A percentile compares a stretch with the other conserved stretches of the same genome.
phyloP scores from a whole-genome alignment of 768 basidiomycete species.

The Tulasnella sp. region DNA sequence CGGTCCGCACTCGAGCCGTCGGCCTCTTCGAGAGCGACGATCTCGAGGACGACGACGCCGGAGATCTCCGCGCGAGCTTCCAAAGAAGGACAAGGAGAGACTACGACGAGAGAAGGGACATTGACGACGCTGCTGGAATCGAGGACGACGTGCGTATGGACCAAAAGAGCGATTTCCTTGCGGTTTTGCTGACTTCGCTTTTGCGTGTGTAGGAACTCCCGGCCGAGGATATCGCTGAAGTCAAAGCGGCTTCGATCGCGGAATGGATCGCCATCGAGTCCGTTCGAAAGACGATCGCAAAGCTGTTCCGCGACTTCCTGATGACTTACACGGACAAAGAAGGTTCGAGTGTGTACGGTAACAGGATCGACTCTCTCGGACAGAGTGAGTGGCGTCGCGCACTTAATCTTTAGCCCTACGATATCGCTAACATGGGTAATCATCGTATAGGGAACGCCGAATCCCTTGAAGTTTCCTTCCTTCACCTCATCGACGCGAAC shows the following conservation, averaged over 20 bases:
- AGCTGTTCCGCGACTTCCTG: conserved; percentile 89
- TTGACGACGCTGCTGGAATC: conserved; percentile 82
- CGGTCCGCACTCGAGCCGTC: conserved; percentile 69
- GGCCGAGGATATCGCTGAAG: conserved; percentile 89
- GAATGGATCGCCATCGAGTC: conserved; percentile 96
- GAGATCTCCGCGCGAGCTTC: conserved; percentile 53
- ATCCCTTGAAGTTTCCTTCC: conserved; percentile 92
- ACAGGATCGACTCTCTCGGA: conserved; percentile 84
- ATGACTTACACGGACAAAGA: conserved; percentile 93
- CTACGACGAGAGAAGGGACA: conserved; percentile 84
- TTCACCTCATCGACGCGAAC: conserved; percentile 86
- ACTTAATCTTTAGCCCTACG: not conserved
- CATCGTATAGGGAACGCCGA: conserved; percentile 79
- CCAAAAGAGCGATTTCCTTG: not conserved
- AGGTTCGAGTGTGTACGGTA: conserved; percentile 86
- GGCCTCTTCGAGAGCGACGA: conserved; percentile 80
- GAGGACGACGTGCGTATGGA: conserved; percentile 33
- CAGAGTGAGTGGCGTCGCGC: conserved; percentile 54
- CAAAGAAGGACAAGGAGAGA: conserved; percentile 75
- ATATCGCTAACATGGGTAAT: conserved; percentile 12
- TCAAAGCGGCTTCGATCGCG: conserved; percentile 93
- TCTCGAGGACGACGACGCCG: conserved; percentile 45
- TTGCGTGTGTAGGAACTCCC: conserved; percentile 63
- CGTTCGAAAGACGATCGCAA: conserved; percentile 78
- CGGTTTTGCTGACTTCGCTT: conserved; percentile 14